Evolutionary conservation across 495 filamentous ascomycete genomes (phyloP).

Genomic region (Pyronema omphalodes): DNA sequence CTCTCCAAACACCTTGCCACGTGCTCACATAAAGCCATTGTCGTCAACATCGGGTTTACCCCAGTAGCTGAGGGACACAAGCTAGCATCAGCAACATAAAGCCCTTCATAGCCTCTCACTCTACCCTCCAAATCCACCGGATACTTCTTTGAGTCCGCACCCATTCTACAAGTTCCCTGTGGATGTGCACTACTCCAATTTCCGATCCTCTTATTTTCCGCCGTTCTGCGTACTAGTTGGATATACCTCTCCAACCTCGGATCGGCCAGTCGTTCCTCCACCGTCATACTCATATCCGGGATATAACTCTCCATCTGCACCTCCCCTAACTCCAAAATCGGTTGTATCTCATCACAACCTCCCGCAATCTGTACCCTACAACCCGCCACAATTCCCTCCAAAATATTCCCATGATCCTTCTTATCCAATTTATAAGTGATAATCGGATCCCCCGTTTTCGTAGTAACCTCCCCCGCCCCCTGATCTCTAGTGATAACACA

Average conservation of each 20-base stretch:
- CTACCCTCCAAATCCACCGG: slow-evolving; percentile 59
- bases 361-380: not conserved
- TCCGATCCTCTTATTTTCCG: slow-evolving; percentile 12
- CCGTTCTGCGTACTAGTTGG: not conserved
- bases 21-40: slow-evolving; percentile 62
- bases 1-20: slow-evolving; percentile 20
- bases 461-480: not conserved
- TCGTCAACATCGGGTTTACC: slow-evolving; percentile 86
- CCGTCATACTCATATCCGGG: not conserved
- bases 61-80: slow-evolving; percentile 79
- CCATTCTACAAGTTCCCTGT: slow-evolving; percentile 85
- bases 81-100: slow-evolving; percentile 75
- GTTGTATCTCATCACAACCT: not conserved
- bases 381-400: not conserved
- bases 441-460: not conserved
- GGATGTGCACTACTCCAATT: slow-evolving; percentile 44
- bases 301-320: not conserved
- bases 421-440: not conserved
- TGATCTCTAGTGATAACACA: not conserved
- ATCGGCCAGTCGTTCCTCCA: not conserved
- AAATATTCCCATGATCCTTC: not conserved
- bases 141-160: slow-evolving; percentile 15
- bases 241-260: not conserved
- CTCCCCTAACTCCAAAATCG: not conserved
- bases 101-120: slow-evolving; percentile 54